Base-by-base conservation (phyloP, 495 filamentous ascomycete species). In the Penicillium herquei region DNA sequence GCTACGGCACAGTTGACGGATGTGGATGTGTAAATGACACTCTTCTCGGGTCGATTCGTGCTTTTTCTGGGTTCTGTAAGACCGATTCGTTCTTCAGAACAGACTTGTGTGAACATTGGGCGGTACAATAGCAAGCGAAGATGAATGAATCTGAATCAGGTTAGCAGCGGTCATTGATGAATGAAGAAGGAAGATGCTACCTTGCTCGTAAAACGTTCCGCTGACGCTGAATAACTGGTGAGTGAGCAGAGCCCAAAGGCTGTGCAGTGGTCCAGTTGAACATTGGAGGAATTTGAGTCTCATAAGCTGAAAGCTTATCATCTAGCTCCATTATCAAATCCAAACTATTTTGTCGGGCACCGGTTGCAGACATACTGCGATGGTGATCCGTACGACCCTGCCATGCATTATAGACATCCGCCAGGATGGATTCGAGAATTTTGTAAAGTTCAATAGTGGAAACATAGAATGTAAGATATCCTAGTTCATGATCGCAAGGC, bases 121-220 rank as follows among this genome's bases (percentile, higher is more conserved):
- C 78, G 74, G 55, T 78, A 76, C 21, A 80, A 68, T 18, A 78
- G 70, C 12, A 79, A 57, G 10, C 68, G 69, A 12, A 79, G 63
- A 53, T 78, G 70, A 1, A 78, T 67, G 46, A 72, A 79, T 63
- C 78, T 78, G 13, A 0, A 3, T 39, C 7, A 16, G 7, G 7
- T 55, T 14, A 62, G 56, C 11, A 43, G 42, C 7, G 35, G 30
- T 43, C 14, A 18, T 46, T 6, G 2, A 7, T 26, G 1, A 14
- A 34, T 7, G 44, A 39, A 40, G 31, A 16, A 17, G 5, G 13
- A n/a, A 7, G 12, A 10, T 2, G 32, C 48, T 16, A 75, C 76
- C 74, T 71, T 42, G 68, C 70, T 39, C 68, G 67, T 6, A 79
- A 61, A 7, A 77, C 70, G 48, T 75, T 77, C 35, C 66, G 62